Base-by-base conservation (phyloP, 2,329 filamentous ascomycete genomes). In the Curvularia verruculosa region DNA sequence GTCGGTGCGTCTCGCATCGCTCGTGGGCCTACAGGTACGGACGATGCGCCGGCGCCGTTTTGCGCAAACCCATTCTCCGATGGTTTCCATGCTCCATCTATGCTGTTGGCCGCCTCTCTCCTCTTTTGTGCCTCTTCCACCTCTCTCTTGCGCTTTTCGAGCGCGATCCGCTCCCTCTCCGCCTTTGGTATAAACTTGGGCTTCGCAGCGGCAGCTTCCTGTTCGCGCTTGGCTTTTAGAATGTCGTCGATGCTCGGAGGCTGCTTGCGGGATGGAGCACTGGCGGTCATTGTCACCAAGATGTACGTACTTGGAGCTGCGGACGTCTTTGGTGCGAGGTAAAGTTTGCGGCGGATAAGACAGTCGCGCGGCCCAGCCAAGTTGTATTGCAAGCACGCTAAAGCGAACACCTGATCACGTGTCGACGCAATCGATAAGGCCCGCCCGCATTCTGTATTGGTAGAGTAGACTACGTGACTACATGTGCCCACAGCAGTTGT, bases 131-230 rank as follows among this genome's bases (percentile, higher is more conserved):
- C 62, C 45, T 87, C 86, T 59, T 89, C 86, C 1, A 86, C 84
- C 69, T 94, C 89, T 63, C 91, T 90, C 36, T 84, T 83, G 47
- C 88, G 83, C 76, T 92, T 92, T 71, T 96, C 90, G 15, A 91
- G 82, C 28, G 91, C 92, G 24, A 96, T 77, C 58, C 87, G 85
- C 74, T 96, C 92, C 53, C 93, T 85, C 75, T 96, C 85, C 29
- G 89, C 89, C 80, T 90, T 95, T 4, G 90, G 89, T 21, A 96
- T 80, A 73, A 96, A 96, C 75, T 91, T 93, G 5, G 92, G 92
- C 82, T 95, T 96, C 53, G 91, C 85, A 9, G 91, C 89, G 15
- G 89, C 91, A 34, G 89, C 90, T 77, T 95, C 91, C 26, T 90
- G 89, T 60, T 91, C 91, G 72, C 90, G 91, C 82, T 96, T 96